Evolutionary conservation across 441 rosid genomes (phyloP).

Genomic region (Pelargonium cotyledonis): DNA sequence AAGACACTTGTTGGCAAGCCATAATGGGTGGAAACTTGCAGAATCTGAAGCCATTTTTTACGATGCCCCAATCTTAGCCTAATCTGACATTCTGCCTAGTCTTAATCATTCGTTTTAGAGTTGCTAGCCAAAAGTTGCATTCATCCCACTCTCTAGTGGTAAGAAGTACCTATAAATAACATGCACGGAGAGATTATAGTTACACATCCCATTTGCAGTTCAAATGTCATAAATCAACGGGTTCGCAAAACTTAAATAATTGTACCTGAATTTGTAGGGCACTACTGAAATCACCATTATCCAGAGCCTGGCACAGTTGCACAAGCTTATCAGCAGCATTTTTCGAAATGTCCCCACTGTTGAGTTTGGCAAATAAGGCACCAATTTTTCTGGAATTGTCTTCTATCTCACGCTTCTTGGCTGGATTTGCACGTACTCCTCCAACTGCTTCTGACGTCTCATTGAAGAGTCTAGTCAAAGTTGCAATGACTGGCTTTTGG

Average conservation of each 20-base stretch:
- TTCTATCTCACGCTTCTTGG: conserved; percentile 90
- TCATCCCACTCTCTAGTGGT: conserved; percentile 98
- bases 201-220: not conserved
- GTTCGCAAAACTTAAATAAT: not conserved
- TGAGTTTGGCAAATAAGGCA: conserved; percentile 86
- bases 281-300: conserved; percentile 59
- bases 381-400: conserved; percentile 93
- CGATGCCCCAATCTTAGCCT: conserved; percentile 19
- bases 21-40: not conserved
- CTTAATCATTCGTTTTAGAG: conserved; percentile 90
- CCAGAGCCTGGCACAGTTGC: conserved; percentile 89
- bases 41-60: not conserved
- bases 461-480: conserved; percentile 78
- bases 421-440: conserved; percentile 79
- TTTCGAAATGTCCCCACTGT: conserved; percentile 80
- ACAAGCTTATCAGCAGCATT: conserved; percentile 89
- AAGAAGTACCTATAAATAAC: conserved; percentile 53
- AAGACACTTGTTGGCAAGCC: not conserved
- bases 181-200: not conserved
- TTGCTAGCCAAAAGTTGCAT: conserved; percentile 92
- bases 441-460: conserved; percentile 96
- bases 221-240: conserved; percentile 6
- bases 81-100: conserved; percentile 68
- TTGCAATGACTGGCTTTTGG: conserved; percentile 58
- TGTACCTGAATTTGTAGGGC: conserved; percentile 91